phyloP scores from a whole-genome alignment of 805 yeast species.

The Kodamaea jinghongensis region DNA sequence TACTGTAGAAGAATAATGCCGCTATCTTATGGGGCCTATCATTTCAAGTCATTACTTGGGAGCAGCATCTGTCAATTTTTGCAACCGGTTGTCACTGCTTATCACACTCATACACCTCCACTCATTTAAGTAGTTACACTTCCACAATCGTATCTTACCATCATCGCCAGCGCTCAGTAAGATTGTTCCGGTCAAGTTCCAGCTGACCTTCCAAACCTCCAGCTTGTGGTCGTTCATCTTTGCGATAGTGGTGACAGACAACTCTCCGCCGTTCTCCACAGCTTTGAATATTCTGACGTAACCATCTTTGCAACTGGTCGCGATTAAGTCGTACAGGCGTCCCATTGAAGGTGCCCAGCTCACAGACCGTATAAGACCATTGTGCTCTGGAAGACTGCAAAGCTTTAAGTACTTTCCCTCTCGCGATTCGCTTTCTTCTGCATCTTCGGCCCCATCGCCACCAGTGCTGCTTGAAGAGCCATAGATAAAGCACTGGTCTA shows the following conservation, averaged over 20 bases:
- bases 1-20: no score
- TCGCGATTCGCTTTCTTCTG: neutral
- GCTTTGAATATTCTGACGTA: conserved; percentile 81
- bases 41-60: no score
- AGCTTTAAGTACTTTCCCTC: conserved; percentile 47
- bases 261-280: conserved; percentile 39
- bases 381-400: conserved; percentile 75
- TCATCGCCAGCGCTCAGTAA: conserved; percentile 94
- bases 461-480: conserved; percentile 16
- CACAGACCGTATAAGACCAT: conserved; percentile 81
- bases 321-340: conserved; percentile 78
- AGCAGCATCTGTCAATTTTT: no score
- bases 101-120: conserved; percentile 89
- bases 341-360: conserved; percentile 99
- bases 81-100: conserved; percentile 21
- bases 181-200: conserved; percentile 94
- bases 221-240: conserved; percentile 74
- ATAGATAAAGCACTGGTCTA: conserved; percentile 85
- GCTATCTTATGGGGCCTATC: no score
- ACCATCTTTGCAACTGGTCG: conserved; percentile 97
- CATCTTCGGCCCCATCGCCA: conserved; percentile 1
- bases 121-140: conserved; percentile 77
- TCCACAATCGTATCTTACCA: conserved; percentile 90
- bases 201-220: conserved; percentile 94
- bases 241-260: conserved; percentile 58